Conservation (phyloP, 148 eudicot species). For the Cornus florida region DNA sequence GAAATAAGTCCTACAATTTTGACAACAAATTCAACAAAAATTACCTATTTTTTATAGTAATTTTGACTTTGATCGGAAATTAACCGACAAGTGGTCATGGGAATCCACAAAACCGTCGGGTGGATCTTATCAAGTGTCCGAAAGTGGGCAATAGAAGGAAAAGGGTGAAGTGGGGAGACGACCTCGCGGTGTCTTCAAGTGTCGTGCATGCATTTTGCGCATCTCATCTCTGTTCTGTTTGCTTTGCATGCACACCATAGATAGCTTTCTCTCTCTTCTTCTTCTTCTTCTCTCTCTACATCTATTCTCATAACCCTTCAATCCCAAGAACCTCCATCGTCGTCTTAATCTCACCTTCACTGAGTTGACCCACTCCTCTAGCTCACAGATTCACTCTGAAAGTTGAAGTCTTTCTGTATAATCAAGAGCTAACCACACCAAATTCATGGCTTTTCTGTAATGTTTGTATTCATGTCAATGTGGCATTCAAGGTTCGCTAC, state of each 20-base stretch:
- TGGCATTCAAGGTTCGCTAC: constrained; percentile 8
- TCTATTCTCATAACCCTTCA: not conserved
- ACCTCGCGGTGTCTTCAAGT: constrained; percentile 19
- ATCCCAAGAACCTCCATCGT: not conserved
- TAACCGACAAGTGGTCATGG: not conserved
- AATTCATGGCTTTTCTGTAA: not conserved
- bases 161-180: not conserved
- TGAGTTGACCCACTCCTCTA: constrained; percentile 5
- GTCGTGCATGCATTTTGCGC: constrained; percentile 46
- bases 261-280: constrained; percentile 13
- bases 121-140: constrained; percentile 10
- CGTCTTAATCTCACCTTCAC: constrained; percentile 14
- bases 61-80: not conserved
- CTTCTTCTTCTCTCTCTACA: not conserved
- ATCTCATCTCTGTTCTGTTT: constrained; percentile 2
- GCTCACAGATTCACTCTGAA: too few species aligned
- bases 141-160: not conserved
- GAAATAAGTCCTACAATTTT: too few species aligned
- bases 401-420: not conserved
- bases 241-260: constrained; percentile 34
- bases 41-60: too few species aligned
- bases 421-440: not conserved
- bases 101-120: constrained; percentile 19
- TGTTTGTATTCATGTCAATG: constrained; percentile 5
- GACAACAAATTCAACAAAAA: too few species aligned